phyloP scores from a whole-genome alignment of 164 flowering plant species.

The Piper longum region DNA sequence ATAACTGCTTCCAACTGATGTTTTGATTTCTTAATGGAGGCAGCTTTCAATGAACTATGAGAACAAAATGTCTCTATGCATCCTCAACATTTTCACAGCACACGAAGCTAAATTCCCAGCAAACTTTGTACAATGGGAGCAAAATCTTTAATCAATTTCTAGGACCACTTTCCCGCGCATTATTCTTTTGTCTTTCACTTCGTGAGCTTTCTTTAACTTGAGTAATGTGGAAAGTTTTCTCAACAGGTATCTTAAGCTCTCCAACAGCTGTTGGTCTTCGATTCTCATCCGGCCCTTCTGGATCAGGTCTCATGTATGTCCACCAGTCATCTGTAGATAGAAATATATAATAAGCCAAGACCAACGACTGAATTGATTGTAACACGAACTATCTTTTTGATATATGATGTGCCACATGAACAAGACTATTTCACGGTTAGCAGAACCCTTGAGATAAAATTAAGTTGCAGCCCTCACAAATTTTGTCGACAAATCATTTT shows the following conservation, averaged over 20 bases:
- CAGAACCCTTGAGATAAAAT: too few species aligned
- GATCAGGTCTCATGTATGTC: constrained; percentile 89
- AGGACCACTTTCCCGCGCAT: background rate
- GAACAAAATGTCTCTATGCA: background rate
- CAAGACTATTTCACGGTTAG: too few species aligned
- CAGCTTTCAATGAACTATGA: too few species aligned
- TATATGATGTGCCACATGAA: background rate
- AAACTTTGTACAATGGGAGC: background rate
- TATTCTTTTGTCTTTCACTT: background rate
- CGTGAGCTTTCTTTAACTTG: constrained; percentile 80
- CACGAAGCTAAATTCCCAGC: too few species aligned
- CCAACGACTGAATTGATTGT: background rate
- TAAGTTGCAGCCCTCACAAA: too few species aligned
- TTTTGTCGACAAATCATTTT: too few species aligned
- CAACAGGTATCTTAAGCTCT: constrained; percentile 70
- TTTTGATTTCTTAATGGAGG: too few species aligned
- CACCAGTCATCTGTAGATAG: constrained; percentile 62
- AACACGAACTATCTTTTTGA: background rate
- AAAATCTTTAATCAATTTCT: background rate
- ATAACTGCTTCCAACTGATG: too few species aligned
- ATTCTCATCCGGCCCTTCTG: constrained; percentile 74
- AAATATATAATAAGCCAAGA: background rate
- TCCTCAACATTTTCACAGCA: too few species aligned
- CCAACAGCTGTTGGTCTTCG: constrained; percentile 54
- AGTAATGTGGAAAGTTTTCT: constrained; percentile 64